Evolutionary conservation across 1,284 basidiomycete species (phyloP), one percentile per base, ranked within the genome.

Genomic region (Fomes fomentarius): DNA sequence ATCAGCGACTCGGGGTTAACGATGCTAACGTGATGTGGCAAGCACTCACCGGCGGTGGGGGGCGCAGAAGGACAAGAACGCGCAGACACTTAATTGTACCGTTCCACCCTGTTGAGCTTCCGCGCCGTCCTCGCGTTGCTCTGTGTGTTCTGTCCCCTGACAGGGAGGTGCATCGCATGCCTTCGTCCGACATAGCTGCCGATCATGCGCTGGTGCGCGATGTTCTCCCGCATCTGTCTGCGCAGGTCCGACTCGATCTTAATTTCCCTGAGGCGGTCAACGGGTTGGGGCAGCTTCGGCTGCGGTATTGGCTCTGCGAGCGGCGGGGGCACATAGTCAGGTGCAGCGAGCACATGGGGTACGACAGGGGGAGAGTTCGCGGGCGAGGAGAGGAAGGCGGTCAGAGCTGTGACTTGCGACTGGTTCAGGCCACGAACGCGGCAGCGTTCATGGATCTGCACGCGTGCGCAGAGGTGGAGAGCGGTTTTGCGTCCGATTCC

Each of bases 341-440:
- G 74, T 6, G 74, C 60, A 1, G 90, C 90, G 38, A 91, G 80
- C 12, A 85, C 87, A 61, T 81, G 81, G 49, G 76, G 82, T 38
- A 81, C 84, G 26, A 82, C 77, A 21, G 82, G 80, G 11, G 81
- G 76, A 14, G 86, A 81, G 22, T 88, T 89, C 24, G 81, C 74
- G 0, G 94, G 94, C 0, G 93, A 92, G 1, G 93, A 94, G 12
- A 96, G 84, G 72, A 94, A 94, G 11, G 94, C 91, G 10, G 93
- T 88, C 15, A 96, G 81, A 33, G 86, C 80, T 14, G 91, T 95
- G 52, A 94, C 78, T 78, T 96, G 94, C 25, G 81, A 76, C 24
- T 92, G 85, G 11, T 89, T 85, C 24, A 96, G 77, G 66, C 91
- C 82, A 47, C 81, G 81, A 56, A 96, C 82, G 69, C 84, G 86